Evolutionary conservation across 805 yeast genomes (phyloP).

Genomic region (Crinitomyces ghanaensis): DNA sequence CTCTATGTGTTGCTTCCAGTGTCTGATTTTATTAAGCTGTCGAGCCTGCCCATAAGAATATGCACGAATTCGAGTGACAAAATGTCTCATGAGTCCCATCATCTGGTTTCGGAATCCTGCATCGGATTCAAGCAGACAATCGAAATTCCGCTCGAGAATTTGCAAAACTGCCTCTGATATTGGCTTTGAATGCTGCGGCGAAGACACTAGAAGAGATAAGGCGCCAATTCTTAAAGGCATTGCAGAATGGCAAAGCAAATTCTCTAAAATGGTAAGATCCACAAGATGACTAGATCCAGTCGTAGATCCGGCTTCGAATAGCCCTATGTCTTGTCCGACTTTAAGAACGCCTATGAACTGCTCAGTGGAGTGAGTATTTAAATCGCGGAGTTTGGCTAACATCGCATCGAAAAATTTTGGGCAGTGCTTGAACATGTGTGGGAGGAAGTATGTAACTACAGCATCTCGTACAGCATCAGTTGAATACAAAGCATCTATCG

Average conservation of each 20-base stretch:
- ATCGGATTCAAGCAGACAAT: constrained; percentile 49
- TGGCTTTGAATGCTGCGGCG: constrained; percentile 50
- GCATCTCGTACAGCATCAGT: constrained; percentile 26
- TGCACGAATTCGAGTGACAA: constrained; percentile 55
- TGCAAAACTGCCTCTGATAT: constrained; percentile 37
- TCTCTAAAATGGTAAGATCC: constrained; percentile 25
- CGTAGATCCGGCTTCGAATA: no score
- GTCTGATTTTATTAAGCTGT: no score
- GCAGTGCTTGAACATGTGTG: constrained; percentile 47
- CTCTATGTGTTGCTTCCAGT: no score
- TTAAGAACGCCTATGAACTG: constrained; percentile 45
- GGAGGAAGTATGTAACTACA: constrained; percentile 48
- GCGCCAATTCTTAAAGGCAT: constrained; percentile 38
- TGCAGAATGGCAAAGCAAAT: constrained; percentile 37
- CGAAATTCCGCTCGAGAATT: constrained; percentile 34
- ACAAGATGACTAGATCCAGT: no score
- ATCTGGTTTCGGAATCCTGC: constrained; percentile 60
- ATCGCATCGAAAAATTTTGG: constrained; percentile 33
- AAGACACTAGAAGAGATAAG: constrained; percentile 47
- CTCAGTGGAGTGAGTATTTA: constrained; percentile 6
- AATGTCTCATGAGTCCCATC: constrained; percentile 47
- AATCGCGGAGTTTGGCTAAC: constrained; percentile 21
- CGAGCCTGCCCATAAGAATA: constrained; percentile 60
- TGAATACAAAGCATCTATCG: no score
- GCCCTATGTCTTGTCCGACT: constrained; percentile 54